Percentiles rank a stretch among this genome's conserved stretches.
Evolutionary conservation across 371 early-diverging fungal genomes (phyloP).

Genomic region (Mucor saturninus): DNA sequence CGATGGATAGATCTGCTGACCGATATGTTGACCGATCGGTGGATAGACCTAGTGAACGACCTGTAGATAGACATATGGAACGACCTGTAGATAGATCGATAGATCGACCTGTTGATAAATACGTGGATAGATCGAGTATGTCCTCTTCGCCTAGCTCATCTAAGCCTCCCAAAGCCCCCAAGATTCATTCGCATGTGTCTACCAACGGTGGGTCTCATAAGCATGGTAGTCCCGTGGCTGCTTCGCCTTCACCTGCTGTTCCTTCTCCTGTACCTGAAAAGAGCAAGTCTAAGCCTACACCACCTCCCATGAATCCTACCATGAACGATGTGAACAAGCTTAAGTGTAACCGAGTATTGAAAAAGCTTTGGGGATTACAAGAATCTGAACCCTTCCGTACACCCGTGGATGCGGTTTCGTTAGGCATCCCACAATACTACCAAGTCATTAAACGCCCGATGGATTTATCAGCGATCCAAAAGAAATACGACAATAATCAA

Average conservation of each 20-base stretch:
- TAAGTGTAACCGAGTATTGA: constrained; percentile 42
- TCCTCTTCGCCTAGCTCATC: not conserved
- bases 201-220: not conserved
- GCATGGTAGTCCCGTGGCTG: not conserved
- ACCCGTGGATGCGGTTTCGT: constrained; percentile 81
- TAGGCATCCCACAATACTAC: constrained; percentile 90
- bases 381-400: constrained; percentile 45
- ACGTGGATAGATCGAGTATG: not conserved
- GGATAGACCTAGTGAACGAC: not conserved
- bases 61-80: not conserved
- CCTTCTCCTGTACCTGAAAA: constrained; percentile 9
- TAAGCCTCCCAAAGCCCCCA: constrained; percentile 13
- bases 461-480: constrained; percentile 90
- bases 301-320: constrained; percentile 21
- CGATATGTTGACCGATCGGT: not conserved
- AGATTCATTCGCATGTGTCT: not conserved
- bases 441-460: constrained; percentile 93
- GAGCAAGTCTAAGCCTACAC: constrained; percentile 8
- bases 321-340: constrained; percentile 46
- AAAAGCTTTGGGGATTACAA: constrained; percentile 43
- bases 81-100: not conserved
- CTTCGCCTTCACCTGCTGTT: not conserved
- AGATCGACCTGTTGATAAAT: not conserved
- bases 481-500: constrained; percentile 66
- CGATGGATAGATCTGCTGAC: not conserved